Evolutionary conservation across 1,139 yeast species (phyloP).

Genomic region (Sugiyamaella neomexicana): DNA sequence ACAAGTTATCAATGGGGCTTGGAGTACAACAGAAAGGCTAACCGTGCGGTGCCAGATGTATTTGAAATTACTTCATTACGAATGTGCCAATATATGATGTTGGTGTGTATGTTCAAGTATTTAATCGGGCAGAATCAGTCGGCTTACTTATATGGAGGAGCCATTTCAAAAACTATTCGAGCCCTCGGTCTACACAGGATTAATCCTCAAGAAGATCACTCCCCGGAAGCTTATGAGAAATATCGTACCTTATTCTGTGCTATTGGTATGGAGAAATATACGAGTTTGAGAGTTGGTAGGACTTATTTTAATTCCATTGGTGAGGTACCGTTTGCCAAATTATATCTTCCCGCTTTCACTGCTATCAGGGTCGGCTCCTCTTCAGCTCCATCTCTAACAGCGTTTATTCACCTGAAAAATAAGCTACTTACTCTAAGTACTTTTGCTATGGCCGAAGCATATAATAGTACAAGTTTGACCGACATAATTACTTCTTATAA

Average conservation of each 20-base stretch:
- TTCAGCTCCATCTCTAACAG: conserved; percentile 6
- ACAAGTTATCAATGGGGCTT: conserved; percentile 26
- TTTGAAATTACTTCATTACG: conserved; percentile 22
- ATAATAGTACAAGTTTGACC: conserved; percentile 4
- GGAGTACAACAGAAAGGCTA: conserved; percentile 26
- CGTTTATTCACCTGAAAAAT: conserved; percentile 12
- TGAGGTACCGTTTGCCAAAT: conserved; percentile 6
- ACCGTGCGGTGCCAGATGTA: conserved; percentile 24
- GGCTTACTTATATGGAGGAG: conserved; percentile 24
- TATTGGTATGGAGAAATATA: conserved; percentile 24
- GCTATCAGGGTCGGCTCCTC: neutral
- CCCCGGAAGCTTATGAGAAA: conserved; percentile 22
- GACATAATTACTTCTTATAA: conserved; percentile 14
- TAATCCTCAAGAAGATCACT: conserved; percentile 20
- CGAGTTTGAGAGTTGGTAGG: conserved; percentile 24
- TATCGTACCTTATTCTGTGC: conserved; percentile 28
- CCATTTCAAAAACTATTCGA: conserved; percentile 23
- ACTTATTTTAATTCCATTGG: conserved; percentile 18
- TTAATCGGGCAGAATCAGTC: conserved; percentile 24
- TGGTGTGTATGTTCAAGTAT: conserved; percentile 23
- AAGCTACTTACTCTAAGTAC: conserved; percentile 11
- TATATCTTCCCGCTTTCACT: conserved; percentile 7
- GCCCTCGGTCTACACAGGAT: conserved; percentile 25
- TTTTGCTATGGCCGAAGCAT: conserved; percentile 12
- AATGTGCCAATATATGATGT: conserved; percentile 25